These are phyloP conservation scores for Pseudogymnoascus sp. DNA, from an alignment of 2,329 filamentous ascomycete genomes.

Conservation along the genomic window DNA sequence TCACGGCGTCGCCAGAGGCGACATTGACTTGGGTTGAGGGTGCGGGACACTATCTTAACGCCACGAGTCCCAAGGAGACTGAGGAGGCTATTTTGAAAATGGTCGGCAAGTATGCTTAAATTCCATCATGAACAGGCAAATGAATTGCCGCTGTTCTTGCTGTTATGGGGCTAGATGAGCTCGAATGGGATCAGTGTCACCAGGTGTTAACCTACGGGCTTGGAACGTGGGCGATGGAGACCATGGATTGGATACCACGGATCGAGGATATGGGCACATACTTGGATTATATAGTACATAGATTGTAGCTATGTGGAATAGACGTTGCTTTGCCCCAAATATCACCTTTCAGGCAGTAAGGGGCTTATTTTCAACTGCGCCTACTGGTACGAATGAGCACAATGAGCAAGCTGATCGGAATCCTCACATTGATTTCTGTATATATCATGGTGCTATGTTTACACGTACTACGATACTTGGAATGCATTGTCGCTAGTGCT, in stretches of 20 bases:
- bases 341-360: not conserved
- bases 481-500: not conserved
- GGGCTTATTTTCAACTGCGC: not conserved
- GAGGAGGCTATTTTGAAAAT: constrained; percentile 36
- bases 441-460: not conserved
- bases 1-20: constrained; percentile 37
- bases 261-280: not conserved
- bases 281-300: not conserved
- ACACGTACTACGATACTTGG: not conserved
- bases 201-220: not conserved
- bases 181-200: not conserved
- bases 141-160: not conserved
- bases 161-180: not conserved
- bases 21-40: constrained; percentile 36
- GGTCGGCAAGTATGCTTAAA: constrained; percentile 17
- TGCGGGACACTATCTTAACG: constrained; percentile 41
- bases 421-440: not conserved
- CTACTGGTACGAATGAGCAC: not conserved
- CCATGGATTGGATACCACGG: not conserved
- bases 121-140: not conserved
- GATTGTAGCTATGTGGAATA: not conserved
- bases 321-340: not conserved
- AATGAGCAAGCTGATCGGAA: not conserved
- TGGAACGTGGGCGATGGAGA: too few relatives aligned
- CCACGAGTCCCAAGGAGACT: constrained; percentile 39